phyloP scores from a whole-genome alignment of 441 rosid species.

The Kokia cookei region DNA sequence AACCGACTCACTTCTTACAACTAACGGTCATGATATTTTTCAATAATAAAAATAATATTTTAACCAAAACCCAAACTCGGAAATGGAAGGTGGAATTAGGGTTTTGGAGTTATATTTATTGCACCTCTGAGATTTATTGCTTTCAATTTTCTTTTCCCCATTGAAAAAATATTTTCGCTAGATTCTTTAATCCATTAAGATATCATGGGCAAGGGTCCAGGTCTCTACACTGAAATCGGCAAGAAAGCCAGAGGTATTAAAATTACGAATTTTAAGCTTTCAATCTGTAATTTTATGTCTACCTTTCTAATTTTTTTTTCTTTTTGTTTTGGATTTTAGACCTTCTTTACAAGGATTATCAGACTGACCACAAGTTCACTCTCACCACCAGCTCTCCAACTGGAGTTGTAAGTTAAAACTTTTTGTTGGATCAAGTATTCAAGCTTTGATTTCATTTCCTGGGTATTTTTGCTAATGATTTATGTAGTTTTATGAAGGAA shows the following conservation, averaged over 20 bases:
- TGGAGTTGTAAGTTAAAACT: constrained; percentile 65
- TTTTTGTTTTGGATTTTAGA: constrained; percentile 29
- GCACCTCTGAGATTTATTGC: background rate
- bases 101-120: constrained; percentile 20
- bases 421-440: background rate
- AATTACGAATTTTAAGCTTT: background rate
- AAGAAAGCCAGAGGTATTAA: constrained; percentile 66
- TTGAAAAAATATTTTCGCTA: background rate
- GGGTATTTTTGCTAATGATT: background rate
- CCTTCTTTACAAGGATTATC: constrained; percentile 88
- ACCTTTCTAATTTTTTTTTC: background rate
- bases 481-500: background rate
- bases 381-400: constrained; percentile 67
- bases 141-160: background rate
- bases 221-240: constrained; percentile 78
- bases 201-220: constrained; percentile 80
- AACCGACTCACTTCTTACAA: background rate
- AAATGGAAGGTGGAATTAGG: constrained; percentile 25
- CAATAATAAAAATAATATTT: background rate
- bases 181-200: background rate
- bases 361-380: constrained; percentile 84
- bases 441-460: background rate
- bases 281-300: background rate
- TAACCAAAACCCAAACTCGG: constrained; percentile 1
- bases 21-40: constrained; percentile 7